Percentiles rank a stretch among this genome's conserved stretches.
phyloP scores from a whole-genome alignment of 1,139 yeast genomes.

The Blastobotrys petasosporus region DNA sequence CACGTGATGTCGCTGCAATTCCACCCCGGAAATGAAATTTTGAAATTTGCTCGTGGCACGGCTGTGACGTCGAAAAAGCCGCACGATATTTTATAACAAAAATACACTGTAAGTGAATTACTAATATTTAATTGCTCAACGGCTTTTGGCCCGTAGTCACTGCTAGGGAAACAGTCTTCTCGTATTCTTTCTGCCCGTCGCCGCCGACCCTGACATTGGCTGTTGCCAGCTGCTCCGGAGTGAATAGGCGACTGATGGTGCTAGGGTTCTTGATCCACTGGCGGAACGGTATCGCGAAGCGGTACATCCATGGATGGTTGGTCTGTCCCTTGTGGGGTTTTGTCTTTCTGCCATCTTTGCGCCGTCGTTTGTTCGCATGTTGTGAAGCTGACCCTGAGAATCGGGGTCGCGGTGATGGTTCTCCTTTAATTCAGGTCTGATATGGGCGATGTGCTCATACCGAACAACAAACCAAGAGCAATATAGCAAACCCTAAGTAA shows the following conservation, averaged over 20 bases:
- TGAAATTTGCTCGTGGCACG: no score
- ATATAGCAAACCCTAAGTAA: no score
- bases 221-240: not conserved
- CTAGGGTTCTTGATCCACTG: not conserved
- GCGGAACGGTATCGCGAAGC: conserved; percentile 4
- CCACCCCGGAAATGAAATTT: no score
- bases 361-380: not conserved
- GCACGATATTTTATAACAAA: no score
- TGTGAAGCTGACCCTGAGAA: no score
- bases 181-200: conserved; percentile 1
- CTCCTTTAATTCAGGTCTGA: not conserved
- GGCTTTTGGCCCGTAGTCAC: conserved; percentile 5
- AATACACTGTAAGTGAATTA: no score
- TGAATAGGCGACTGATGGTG: not conserved
- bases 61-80: no score
- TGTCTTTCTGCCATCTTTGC: not conserved
- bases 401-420: not conserved
- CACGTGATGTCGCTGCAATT: no score
- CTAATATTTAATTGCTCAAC: no score
- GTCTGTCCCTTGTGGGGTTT: conserved; percentile 6
- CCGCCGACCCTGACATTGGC: conserved; percentile 1
- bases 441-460: not conserved
- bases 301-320: conserved; percentile 10
- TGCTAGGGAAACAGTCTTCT: conserved; percentile 1
- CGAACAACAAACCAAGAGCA: not conserved